phyloP scores from a whole-genome alignment of 805 yeast genomes.

The Ogataea philodendri region DNA sequence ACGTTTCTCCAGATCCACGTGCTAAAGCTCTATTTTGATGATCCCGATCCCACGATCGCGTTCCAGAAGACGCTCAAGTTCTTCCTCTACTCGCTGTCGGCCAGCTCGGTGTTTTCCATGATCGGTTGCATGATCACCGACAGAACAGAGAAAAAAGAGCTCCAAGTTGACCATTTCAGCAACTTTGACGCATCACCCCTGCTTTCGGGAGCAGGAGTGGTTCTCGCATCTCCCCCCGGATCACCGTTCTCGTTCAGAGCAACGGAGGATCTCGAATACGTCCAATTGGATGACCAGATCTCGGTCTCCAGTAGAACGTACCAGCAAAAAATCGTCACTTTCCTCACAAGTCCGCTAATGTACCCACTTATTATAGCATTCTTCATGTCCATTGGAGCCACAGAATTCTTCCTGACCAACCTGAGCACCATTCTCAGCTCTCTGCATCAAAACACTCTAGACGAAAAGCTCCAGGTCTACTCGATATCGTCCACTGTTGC shows the following conservation, averaged over 20 bases:
- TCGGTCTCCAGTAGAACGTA: conserved; percentile 16
- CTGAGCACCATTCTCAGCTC: conserved; percentile 50
- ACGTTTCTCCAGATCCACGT: conserved; percentile 31
- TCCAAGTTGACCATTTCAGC: conserved; percentile 26
- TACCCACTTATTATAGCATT: conserved; percentile 65
- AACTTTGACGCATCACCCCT: conserved; percentile 35
- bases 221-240: conserved; percentile 33
- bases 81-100: conserved; percentile 20
- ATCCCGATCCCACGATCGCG: conserved; percentile 18
- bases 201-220: conserved; percentile 33
- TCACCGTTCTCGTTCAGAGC: conserved; percentile 27
- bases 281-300: conserved; percentile 29
- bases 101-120: conserved; percentile 23
- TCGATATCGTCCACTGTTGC: conserved; percentile 69
- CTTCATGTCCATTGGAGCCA: conserved; percentile 72
- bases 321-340: conserved; percentile 14
- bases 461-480: conserved; percentile 26
- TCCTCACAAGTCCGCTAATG: conserved; percentile 49
- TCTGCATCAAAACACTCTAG: conserved; percentile 21
- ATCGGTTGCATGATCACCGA: conserved; percentile 33
- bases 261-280: conserved; percentile 24
- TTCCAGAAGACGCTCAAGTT: conserved; percentile 25
- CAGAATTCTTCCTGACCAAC: conserved; percentile 83
- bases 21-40: conserved; percentile 20
- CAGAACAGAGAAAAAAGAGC: conserved; percentile 23